Evolutionary conservation across 805 yeast species (phyloP), one percentile per base, ranked within the genome.

Genomic region (Schizosaccharomyces osmophilus): DNA sequence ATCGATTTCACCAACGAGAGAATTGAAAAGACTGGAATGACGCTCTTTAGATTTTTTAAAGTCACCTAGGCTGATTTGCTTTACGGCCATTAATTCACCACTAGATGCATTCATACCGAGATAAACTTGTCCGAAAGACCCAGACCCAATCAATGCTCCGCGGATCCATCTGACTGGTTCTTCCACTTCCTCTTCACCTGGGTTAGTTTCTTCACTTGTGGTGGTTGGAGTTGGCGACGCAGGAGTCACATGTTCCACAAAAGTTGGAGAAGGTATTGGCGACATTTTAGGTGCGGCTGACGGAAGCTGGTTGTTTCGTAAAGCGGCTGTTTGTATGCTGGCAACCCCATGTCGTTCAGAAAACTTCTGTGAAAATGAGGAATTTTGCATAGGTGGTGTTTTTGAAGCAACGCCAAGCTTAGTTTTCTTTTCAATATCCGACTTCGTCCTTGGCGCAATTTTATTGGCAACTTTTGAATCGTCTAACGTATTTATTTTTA

Each of bases 1-100:
- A 54, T 76, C 74, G 81, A 90, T 86, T 71, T 88, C 97, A 66
- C 74, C 66, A 63, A 85, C 87, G 63, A 87, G 71, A 0, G 95
- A 94, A 64, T 84, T 87, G 17, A 85, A 79, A 84, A 88, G 82
- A 62, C 75, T 73, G 61, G 71, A 72, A 64, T 77, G 78, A 63
- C 67, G 71, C 65, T 58, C 74, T 48, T 63, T 63, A 41, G 63
- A 66, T 64, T 61, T 74, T 62, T 55, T 72, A 58, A 64, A 69
- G 5, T 19, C 19, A n/a, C 22, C 19, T 19, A 89, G 69, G 59
- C 83, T 84, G 0, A 93, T 96, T 70, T 89, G 96, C 69, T 93
- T 93, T 22, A 93, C 96, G 0, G 97, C 98, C 95, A 90, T 87
- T 61, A 93, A 75, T 69, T 88, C 97, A 55, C 98, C 98, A 0